These are phyloP conservation scores for Neckera pumila DNA, from an alignment of 225 moss, liverwort and hornwort species.

Conservation along the genomic window DNA sequence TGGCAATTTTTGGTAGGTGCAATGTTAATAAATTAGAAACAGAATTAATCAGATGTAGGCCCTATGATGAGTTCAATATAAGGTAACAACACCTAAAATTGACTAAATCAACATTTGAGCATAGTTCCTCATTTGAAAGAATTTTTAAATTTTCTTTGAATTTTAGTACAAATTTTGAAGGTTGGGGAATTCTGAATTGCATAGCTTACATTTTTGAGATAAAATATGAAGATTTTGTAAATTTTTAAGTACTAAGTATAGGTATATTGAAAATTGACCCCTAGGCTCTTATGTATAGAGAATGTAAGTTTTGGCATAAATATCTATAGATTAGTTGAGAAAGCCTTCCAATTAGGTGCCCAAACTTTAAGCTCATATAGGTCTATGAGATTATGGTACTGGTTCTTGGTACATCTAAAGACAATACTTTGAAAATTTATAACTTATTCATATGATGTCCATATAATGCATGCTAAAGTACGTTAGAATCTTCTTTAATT, in stretches of 20 bases:
- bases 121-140: accelerated
- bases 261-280: accelerated
- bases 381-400: accelerated
- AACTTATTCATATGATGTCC: accelerated
- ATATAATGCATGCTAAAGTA: no score
- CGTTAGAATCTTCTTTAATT: not conserved
- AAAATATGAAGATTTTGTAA: accelerated
- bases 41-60: not conserved
- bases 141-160: accelerated
- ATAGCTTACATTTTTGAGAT: accelerated
- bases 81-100: not conserved
- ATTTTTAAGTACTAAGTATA: accelerated
- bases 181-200: accelerated
- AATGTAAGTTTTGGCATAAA: accelerated
- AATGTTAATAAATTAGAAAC: not conserved
- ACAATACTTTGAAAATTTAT: not conserved
- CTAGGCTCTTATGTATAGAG: no score
- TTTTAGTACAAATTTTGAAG: no score
- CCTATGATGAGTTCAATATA: no score
- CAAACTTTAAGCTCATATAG: no score
- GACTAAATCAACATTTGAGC: accelerated
- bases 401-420: accelerated
- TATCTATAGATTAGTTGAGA: accelerated
- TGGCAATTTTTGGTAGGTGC: accelerated
- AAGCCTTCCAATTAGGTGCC: accelerated